phyloP scores from a whole-genome alignment of 305 asterid species.

The Withania somnifera region DNA sequence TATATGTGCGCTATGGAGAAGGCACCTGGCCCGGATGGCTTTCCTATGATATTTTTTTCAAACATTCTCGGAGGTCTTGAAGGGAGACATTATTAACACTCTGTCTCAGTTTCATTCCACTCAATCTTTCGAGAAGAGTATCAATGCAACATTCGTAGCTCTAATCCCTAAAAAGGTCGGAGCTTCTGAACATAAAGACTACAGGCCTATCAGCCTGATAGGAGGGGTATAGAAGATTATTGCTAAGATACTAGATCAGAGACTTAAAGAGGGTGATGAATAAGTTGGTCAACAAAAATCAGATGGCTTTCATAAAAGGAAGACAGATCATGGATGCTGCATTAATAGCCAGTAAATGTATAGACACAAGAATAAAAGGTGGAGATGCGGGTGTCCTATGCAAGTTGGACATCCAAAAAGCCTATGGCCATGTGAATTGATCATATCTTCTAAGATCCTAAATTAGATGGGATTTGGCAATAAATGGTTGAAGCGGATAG shows the following conservation, averaged over 20 bases:
- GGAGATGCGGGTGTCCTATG: background rate
- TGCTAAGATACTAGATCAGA: background rate
- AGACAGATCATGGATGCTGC: background rate
- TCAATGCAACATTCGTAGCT: background rate
- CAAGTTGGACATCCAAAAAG: background rate
- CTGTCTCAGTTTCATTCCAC: background rate
- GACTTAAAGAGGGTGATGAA: background rate
- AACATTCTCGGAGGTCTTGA: background rate
- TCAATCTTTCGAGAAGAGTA: background rate
- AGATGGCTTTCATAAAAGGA: background rate
- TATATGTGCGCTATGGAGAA: background rate
- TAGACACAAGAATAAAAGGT: background rate
- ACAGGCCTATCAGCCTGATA: background rate
- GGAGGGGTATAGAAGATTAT: background rate
- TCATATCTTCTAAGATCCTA: background rate
- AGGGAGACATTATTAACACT: background rate
- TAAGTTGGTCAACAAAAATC: background rate
- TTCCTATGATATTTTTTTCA: background rate
- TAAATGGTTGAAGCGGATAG: background rate
- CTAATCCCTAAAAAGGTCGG: background rate
- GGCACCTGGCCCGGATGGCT: background rate
- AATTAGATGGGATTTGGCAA: background rate
- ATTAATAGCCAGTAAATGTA: no score
- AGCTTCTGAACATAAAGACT: background rate
- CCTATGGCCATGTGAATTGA: background rate